phyloP scores from a whole-genome alignment of 1,284 basidiomycete species.

The Coniophora puteana region DNA sequence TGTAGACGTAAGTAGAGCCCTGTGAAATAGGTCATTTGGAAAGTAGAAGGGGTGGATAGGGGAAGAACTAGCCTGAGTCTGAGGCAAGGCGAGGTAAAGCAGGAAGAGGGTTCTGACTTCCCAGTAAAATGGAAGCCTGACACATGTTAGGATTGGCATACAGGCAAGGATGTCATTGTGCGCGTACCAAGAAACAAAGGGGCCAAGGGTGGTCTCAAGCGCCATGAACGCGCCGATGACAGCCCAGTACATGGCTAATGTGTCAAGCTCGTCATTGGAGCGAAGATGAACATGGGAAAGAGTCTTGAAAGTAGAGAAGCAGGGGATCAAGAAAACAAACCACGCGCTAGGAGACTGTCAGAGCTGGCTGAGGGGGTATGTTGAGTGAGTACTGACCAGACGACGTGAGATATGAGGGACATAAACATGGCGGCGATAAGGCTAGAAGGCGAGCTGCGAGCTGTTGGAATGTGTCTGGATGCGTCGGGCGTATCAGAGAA shows the following conservation, averaged over 20 bases:
- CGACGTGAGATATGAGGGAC: conserved; percentile 42
- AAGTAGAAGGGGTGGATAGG: neutral
- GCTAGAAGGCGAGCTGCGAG: too few relatives aligned
- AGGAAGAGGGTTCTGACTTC: conserved; percentile 68
- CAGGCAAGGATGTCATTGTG: conserved; percentile 6
- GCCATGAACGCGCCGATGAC: conserved; percentile 62
- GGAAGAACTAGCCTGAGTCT: conserved; percentile 55
- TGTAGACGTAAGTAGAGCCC: conserved; percentile 75
- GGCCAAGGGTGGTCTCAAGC: conserved; percentile 65
- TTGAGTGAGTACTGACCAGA: conserved; percentile 18
- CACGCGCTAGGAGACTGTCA: conserved; percentile 43
- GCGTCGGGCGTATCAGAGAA: too few relatives aligned
- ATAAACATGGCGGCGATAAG: conserved; percentile 35
- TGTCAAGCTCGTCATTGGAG: conserved; percentile 57
- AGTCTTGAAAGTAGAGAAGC: conserved; percentile 63
- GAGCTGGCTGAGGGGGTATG: neutral
- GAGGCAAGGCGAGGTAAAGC: conserved; percentile 70
- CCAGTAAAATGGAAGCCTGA: conserved; percentile 80
- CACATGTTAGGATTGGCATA: conserved; percentile 13
- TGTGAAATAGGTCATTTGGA: conserved; percentile 23
- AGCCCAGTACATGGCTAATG: conserved; percentile 61
- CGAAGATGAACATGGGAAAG: conserved; percentile 54
- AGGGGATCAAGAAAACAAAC: conserved; percentile 65
- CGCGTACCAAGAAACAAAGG: conserved; percentile 68
- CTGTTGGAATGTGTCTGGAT: too few relatives aligned